Evolutionary conservation across 441 rosid species (phyloP).

Genomic region (Capsella rubella): DNA sequence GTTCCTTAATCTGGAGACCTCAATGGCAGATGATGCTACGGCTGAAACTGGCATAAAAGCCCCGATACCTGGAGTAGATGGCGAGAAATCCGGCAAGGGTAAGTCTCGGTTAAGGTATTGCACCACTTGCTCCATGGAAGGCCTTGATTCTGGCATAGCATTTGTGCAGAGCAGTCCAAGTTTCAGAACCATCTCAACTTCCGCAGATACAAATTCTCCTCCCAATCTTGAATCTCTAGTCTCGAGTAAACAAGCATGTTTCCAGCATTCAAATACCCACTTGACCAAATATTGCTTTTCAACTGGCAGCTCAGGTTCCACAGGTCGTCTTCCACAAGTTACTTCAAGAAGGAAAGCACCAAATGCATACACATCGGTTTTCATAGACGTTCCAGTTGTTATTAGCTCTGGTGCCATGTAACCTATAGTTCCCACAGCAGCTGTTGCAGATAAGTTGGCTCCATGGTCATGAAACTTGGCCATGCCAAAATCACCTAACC

Average conservation of each 20-base stretch:
- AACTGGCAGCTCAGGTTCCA: neutral
- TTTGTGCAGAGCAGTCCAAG: constrained; percentile 56
- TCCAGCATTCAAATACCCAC: constrained; percentile 32
- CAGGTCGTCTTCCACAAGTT: constrained; percentile 33
- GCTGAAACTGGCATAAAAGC: constrained; percentile 16
- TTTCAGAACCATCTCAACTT: constrained; percentile 33
- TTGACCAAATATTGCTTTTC: constrained; percentile 9
- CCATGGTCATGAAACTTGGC: constrained; percentile 58
- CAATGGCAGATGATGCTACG: constrained; percentile 10
- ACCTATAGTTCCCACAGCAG: constrained; percentile 64
- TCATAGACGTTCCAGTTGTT: constrained; percentile 42
- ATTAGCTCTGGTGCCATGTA: constrained; percentile 60
- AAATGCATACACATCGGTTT: constrained; percentile 40
- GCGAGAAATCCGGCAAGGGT: neutral
- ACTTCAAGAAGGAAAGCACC: constrained; percentile 42
- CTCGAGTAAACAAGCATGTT: neutral
- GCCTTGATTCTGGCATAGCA: constrained; percentile 52
- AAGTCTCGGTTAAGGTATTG: constrained; percentile 24
- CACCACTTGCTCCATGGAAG: constrained; percentile 35
- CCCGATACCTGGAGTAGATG: constrained; percentile 40
- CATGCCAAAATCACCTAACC: constrained; percentile 73
- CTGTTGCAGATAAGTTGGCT: constrained; percentile 47
- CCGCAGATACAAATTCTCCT: neutral
- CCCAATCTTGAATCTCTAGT: constrained; percentile 27
- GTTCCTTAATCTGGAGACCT: neutral